Conservation (phyloP, 1,284 basidiomycete genomes). For the Microbotryomycetes sp. region DNA sequence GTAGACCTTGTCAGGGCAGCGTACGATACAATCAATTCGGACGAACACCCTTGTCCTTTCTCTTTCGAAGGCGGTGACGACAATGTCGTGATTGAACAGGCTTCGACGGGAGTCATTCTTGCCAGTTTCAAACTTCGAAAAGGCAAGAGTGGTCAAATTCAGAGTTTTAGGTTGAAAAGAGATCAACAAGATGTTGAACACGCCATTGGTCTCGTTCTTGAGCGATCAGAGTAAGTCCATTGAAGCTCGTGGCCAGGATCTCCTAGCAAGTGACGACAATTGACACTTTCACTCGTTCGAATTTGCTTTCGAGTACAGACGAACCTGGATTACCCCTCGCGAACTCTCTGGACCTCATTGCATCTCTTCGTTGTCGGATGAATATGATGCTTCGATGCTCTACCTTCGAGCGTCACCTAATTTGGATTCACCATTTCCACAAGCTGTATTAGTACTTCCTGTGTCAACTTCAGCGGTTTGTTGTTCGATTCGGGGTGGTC, state of each 20-base stretch:
- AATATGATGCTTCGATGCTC: constrained; percentile 21
- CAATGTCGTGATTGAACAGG: not conserved
- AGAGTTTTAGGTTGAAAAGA: constrained; percentile 2
- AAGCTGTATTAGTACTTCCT: constrained; percentile 22
- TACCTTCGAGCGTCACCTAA: constrained; percentile 11
- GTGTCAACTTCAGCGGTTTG: constrained; percentile 14
- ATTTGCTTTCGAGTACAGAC: not conserved
- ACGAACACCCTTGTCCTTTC: not conserved
- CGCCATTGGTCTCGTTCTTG: constrained; percentile 15
- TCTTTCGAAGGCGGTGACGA: not conserved
- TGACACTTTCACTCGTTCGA: not conserved
- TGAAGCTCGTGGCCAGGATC: no score
- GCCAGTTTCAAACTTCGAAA: constrained; percentile 1
- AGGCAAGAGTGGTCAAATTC: constrained; percentile 7
- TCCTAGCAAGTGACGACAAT: no score
- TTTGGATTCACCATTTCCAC: not conserved
- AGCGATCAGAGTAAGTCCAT: constrained; percentile 16
- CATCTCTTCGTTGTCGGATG: constrained; percentile 8
- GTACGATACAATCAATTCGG: not conserved
- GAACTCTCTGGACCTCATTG: not conserved
- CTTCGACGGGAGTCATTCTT: not conserved
- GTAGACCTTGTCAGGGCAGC: constrained; percentile 1
- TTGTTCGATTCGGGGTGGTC: constrained; percentile 17
- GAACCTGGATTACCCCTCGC: constrained; percentile 30
- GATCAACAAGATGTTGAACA: not conserved